A percentile compares a stretch with the other conserved stretches of the same genome.
phyloP scores from a whole-genome alignment of 768 basidiomycete species.

The Termitomyces sp. region DNA sequence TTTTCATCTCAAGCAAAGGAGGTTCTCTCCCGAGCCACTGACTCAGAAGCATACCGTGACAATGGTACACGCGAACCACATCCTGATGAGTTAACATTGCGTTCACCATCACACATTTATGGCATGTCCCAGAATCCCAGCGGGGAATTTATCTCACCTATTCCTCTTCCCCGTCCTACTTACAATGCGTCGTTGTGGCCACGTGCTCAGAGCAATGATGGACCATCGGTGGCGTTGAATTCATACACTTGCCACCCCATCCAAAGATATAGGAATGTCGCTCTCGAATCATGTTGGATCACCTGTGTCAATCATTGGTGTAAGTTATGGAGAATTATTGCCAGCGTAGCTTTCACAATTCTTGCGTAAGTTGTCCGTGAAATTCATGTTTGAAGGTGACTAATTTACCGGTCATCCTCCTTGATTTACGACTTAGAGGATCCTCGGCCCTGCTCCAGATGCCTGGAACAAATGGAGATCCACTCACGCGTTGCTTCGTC shows the following conservation, averaged over 20 bases:
- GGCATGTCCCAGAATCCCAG: not conserved
- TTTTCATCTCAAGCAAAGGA: not conserved
- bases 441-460: not conserved
- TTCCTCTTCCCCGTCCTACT: not conserved
- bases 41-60: too few relatives aligned
- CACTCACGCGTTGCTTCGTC: not conserved
- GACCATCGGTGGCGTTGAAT: too few relatives aligned
- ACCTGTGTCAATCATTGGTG: not conserved
- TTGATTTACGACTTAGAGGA: not conserved
- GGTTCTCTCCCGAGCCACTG: too few relatives aligned
- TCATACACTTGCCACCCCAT: not conserved
- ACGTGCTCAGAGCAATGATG: not conserved
- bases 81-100: too few relatives aligned
- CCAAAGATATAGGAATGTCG: not conserved
- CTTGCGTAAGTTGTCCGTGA: not conserved
- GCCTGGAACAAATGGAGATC: not conserved
- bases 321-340: not conserved
- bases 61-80: too few relatives aligned
- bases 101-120: not conserved
- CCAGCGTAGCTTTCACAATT: not conserved
- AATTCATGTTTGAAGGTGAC: too few relatives aligned
- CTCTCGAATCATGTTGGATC: not conserved
- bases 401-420: not conserved
- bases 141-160: not conserved
- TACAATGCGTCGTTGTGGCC: not conserved